Base-by-base conservation (phyloP, 108 stramenopile species). In the Cyclotella atomus region DNA sequence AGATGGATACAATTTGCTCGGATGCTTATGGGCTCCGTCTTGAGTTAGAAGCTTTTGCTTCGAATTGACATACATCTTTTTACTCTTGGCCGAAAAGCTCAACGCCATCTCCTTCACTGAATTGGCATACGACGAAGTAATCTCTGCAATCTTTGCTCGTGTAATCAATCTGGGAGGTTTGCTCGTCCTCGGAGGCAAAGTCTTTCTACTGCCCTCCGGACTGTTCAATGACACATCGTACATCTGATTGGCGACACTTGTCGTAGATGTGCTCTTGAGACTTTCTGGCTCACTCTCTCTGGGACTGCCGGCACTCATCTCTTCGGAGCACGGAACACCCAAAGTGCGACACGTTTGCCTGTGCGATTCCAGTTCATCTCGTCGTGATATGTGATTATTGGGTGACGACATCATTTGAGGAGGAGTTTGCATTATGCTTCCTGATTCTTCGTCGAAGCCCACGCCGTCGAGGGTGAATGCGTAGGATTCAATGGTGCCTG, bases 391-490 rank as follows among this genome's bases (percentile, higher is more conserved):
- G 14, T 19, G 38, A 20, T 16, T 38, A 16, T 41, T 32, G 7
- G 32, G 28, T 33, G 28, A 30, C 17, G 43, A 10, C 9, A 44
- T 7, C 9, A 24, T 43, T 33, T 21, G 24, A 3, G 73, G 44
- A 34, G 73, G 73, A n/a, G 73, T 59, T 23, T 65, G 53, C 20
- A 57, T 6, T 15, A 63, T 46, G 44, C 29, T 23, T 27, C 55
- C 54, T 6, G 62, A 64, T 49, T 77, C 76, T 38, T 77, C 76
- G 43, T 77, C 76, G 27, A 70, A 77, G 20, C 76, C 76, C 16
- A 77, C 54, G 16, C 69, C 69, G 34, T 77, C 76, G 20, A 77
- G 61, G 19, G 76, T 70, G 64, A 77, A 77, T 19, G 76, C 63
- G 46, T 64, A 77, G 21, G 76, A 77, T 35, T 70, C 66, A 19